Base-by-base conservation (phyloP, 495 filamentous ascomycete genomes). In the Aspergillus cavernicola region DNA sequence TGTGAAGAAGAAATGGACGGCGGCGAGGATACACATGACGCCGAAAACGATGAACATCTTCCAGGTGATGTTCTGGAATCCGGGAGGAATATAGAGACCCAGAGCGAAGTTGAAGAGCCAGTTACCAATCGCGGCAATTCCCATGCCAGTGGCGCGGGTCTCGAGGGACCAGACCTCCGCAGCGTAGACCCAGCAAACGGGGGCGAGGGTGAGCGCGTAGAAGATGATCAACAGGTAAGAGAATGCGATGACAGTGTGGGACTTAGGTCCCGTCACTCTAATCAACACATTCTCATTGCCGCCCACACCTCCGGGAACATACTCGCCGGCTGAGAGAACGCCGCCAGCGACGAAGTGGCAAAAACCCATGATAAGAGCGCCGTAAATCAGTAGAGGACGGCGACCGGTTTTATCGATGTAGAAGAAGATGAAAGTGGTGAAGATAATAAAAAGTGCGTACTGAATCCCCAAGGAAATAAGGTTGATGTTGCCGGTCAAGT, bases 221-320 rank as follows among this genome's bases (percentile, higher is more conserved):
- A 80, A 77, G 7, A 85, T 84, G 55, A 88, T 81, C 51, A 88
- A 83, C 6, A 88, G 73, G 59, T 86, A 89, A 0, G 77, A 85
- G 55, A 84, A 86, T 2, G 83, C 86, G 58, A 88, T 84, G 29
- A 87, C 76, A 35, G 79, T 80, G 56, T 82, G 80, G 6, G 82
- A 78, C 1, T 82, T 72, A 0, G 68, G 53, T 13, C 82, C 82
- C 3, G 66, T 65, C 18, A 85, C 80, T 41, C 68, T 52, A 40
- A 85, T 77, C 47, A 78, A 73, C 45, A 87, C 80, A 61, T 86
- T 88, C 36, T 65, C 66, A 62, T 87, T 86, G 35, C 75, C 75
- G 20, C 64, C 74, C 4, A 86, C 76, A 33, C 79, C 79, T 13
- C 67, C 74, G 38, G 49, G 49, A 19, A 82, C 75, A 11, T 71